Evolutionary conservation across 176 grass and related monocot genomes (phyloP).

Genomic region (Lolium perenne): DNA sequence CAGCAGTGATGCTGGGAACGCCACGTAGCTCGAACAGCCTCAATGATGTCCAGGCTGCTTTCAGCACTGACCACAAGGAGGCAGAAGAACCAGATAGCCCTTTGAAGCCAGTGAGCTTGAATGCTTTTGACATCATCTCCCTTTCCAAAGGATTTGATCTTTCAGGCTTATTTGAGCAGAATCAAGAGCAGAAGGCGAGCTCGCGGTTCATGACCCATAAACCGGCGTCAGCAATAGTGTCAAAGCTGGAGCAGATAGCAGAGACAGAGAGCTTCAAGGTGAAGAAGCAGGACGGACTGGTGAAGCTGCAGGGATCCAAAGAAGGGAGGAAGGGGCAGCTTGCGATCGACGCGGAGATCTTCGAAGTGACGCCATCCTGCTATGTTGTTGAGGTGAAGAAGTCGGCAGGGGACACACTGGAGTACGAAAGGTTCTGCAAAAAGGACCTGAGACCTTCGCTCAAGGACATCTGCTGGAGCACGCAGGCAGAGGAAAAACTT

Average conservation of each 20-base stretch:
- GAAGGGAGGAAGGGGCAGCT: constrained; percentile 88
- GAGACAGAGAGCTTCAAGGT: constrained; percentile 78
- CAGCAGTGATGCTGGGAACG: constrained; percentile 42
- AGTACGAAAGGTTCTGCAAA: constrained; percentile 86
- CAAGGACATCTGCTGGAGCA: constrained; percentile 77
- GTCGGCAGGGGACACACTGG: constrained; percentile 84
- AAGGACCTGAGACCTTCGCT: constrained; percentile 79
- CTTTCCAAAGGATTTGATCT: constrained; percentile 85
- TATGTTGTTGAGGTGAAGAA: constrained; percentile 89
- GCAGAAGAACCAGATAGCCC: constrained; percentile 35
- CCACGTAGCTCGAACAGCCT: constrained; percentile 49
- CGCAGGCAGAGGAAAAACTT: constrained; percentile 58
- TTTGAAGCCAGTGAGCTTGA: constrained; percentile 74
- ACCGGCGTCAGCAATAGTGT: constrained; percentile 76
- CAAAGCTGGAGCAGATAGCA: constrained; percentile 89
- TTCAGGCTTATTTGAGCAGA: constrained; percentile 78
- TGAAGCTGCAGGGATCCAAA: constrained; percentile 72
- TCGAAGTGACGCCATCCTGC: constrained; percentile 78
- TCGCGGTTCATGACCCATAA: constrained; percentile 76
- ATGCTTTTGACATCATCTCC: constrained; percentile 95
- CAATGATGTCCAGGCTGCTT: constrained; percentile 68
- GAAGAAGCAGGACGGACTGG: constrained; percentile 73
- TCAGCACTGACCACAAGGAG: constrained; percentile 45
- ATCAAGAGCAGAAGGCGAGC: constrained; percentile 55
- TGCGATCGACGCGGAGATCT: constrained; percentile 81